Evolutionary conservation across 495 filamentous ascomycete genomes (phyloP).

Genomic region (Jackrogersella minutella): DNA sequence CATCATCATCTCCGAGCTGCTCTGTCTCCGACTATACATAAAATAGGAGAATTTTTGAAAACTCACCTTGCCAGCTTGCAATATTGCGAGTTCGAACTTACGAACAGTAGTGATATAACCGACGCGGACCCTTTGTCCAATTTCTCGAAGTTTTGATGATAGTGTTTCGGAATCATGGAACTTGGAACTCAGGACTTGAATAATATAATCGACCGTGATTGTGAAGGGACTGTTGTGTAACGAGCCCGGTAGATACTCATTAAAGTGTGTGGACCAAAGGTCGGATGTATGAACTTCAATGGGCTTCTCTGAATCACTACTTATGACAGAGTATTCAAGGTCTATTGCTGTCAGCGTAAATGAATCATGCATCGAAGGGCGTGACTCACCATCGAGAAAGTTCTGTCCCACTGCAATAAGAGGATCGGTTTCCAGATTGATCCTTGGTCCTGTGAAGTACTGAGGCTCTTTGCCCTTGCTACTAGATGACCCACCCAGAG

Average conservation of each 20-base stretch:
- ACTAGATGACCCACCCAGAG: constrained; percentile 32
- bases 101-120: constrained; percentile 49
- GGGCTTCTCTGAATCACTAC: constrained; percentile 35
- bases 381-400: constrained; percentile 57
- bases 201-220: constrained; percentile 41
- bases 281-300: constrained; percentile 45
- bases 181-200: constrained; percentile 38
- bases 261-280: constrained; percentile 47
- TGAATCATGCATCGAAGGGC: neutral
- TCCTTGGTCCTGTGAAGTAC: constrained; percentile 4
- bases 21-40: neutral
- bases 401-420: constrained; percentile 50
- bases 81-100: constrained; percentile 55
- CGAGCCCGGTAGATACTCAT: constrained; percentile 31
- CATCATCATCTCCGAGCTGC: neutral
- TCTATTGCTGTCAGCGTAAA: constrained; percentile 40
- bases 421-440: constrained; percentile 16
- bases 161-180: constrained; percentile 41
- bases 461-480: constrained; percentile 54
- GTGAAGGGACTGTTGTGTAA: constrained; percentile 39
- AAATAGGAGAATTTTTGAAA: neutral
- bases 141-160: constrained; percentile 31
- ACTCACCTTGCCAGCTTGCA: constrained; percentile 55
- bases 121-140: constrained; percentile 41
- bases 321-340: constrained; percentile 52